These are phyloP conservation scores for Fusarium sterilihyphosum DNA, from an alignment of 2,329 filamentous ascomycete species.

Conservation along the genomic window DNA sequence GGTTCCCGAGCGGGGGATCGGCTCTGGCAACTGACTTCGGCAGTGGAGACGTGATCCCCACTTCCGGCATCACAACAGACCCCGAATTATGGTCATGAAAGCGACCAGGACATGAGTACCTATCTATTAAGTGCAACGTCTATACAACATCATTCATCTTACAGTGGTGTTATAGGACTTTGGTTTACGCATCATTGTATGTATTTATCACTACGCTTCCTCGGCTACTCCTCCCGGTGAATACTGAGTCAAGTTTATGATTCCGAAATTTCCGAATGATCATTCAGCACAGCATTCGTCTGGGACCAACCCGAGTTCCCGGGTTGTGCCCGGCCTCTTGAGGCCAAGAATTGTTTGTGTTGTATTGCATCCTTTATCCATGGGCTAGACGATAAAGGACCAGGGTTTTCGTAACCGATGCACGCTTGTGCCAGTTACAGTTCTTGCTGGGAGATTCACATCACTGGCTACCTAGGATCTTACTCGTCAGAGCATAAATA, in stretches of 20 bases:
- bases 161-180: fast-evolving
- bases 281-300: fast-evolving
- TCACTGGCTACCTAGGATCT: not conserved
- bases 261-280: not conserved
- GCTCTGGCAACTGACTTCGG: not conserved
- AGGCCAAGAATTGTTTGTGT: not conserved
- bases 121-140: not conserved
- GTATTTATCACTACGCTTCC: fast-evolving
- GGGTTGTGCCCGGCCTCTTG: not conserved
- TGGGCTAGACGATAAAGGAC: not conserved
- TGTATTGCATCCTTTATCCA: not conserved
- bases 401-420: not conserved
- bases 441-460: not conserved
- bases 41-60: not conserved
- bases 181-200: fast-evolving
- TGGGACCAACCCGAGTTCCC: not conserved
- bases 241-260: fast-evolving
- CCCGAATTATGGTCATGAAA: not conserved
- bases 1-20: not conserved
- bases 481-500: not conserved
- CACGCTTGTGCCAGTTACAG: not conserved
- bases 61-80: not conserved
- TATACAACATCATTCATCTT: fast-evolving
- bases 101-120: not conserved
- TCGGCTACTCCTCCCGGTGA: too few relatives aligned